Base-by-base conservation (phyloP, 2,329 filamentous ascomycete genomes). In the Penicillium sp. region DNA sequence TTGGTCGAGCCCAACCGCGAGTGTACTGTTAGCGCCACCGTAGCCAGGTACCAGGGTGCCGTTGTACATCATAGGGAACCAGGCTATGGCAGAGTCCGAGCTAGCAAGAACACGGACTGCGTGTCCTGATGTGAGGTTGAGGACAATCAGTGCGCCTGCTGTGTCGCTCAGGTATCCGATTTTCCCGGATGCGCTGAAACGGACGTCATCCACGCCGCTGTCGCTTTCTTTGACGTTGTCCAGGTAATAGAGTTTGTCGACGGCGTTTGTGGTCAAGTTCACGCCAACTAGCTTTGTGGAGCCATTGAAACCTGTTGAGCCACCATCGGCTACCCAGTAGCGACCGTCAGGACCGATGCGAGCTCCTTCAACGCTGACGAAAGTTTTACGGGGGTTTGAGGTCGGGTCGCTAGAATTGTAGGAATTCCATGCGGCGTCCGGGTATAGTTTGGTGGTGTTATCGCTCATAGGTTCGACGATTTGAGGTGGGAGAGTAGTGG, bases 181-280 rank as follows among this genome's bases (percentile, higher is more conserved):
- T 37, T 53, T 46, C 0, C 42, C 42, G 10, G 26, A 53, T 16
- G 25, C 49, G 21, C 49, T 51, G 42, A 53, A 45, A 6, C 26
- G 39, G 9, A 77, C 62, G 54, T 77, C 74, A 51, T 76, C 73
- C 23, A 75, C 62, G 10, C 68, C 55, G 52, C 70, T 72, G 51
- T 63, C 64, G 3, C 58, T 62, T 14, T 64, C 62, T 0, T 63
- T 74, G 29, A 67, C 67, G 31, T 71, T 72, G 44, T 71, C 74
- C 55, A 76, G 65, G 35, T 64, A 76, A 35, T 64, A 76, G 7
- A 73, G 61, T 8, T 66, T 60, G n/a, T 63, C 62, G 11, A 75
- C 72, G 14, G 60, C 49, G 57, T 77, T 72, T 11, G 69, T 73
- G 3, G 62, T 69, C 5, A 74, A 37, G 56, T 77, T 68, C 25